phyloP scores from a whole-genome alignment of 306 rosid genomes.

The Rosa rugosa region DNA sequence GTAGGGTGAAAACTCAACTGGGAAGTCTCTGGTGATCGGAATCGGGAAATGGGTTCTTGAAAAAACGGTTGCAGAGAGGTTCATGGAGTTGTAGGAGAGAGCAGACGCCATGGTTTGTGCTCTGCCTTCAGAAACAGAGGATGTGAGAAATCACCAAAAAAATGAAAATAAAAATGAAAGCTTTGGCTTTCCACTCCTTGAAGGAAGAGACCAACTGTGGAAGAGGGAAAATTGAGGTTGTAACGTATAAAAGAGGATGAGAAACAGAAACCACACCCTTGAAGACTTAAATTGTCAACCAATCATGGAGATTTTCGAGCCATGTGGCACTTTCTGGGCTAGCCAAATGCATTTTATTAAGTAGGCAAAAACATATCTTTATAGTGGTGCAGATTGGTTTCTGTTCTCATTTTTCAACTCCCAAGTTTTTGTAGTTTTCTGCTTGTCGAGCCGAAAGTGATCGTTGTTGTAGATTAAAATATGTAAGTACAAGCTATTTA shows the following conservation, averaged over 20 bases:
- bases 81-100: slow-evolving; percentile 46
- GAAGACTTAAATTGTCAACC: slow-evolving; percentile 16
- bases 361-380: background rate
- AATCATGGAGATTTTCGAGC: slow-evolving; percentile 26
- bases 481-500: background rate
- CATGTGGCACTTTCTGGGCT: slow-evolving; percentile 32
- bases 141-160: background rate
- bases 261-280: slow-evolving; percentile 23
- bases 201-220: background rate
- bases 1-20: slow-evolving; percentile 39
- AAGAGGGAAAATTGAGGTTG: background rate
- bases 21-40: slow-evolving; percentile 38
- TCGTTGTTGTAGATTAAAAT: background rate
- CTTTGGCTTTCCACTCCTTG: background rate
- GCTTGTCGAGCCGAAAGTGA: background rate
- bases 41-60: slow-evolving; percentile 43
- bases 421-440: background rate
- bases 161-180: background rate
- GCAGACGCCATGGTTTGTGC: slow-evolving; percentile 51
- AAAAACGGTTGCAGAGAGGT: slow-evolving; percentile 47
- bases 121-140: slow-evolving; percentile 17
- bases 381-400: background rate
- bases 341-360: background rate
- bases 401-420: background rate
- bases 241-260: background rate